Conservation (phyloP, 2,329 filamentous ascomycete genomes). For the Paecilomyces sp. region DNA sequence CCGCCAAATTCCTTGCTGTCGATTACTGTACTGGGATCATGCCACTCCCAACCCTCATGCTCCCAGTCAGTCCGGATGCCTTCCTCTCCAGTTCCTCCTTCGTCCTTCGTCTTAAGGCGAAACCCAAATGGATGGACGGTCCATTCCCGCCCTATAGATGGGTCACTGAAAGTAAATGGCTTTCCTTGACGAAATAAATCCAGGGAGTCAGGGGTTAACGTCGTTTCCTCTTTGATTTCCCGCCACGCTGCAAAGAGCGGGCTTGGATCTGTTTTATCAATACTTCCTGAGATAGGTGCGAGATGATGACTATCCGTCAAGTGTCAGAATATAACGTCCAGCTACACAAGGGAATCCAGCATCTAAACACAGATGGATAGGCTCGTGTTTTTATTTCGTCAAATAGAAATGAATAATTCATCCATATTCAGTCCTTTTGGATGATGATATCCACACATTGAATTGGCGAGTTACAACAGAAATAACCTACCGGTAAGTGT, state of each 20-base stretch:
- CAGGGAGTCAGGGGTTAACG: constrained; percentile 41
- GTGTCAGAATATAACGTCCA: constrained; percentile 1
- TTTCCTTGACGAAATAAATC: constrained; percentile 51
- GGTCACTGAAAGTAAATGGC: constrained; percentile 51
- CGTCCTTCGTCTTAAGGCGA: constrained; percentile 30
- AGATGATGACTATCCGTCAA: constrained; percentile 43
- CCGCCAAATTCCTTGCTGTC: constrained; percentile 42
- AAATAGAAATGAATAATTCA: neutral
- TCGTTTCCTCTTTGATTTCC: constrained; percentile 58
- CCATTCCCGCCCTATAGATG: constrained; percentile 51
- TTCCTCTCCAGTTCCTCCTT: constrained; percentile 29
- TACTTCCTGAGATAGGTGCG: constrained; percentile 56
- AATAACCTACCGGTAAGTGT: constrained; percentile 50
- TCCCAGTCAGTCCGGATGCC: constrained; percentile 56
- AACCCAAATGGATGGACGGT: constrained; percentile 57
- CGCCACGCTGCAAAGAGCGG: constrained; percentile 54
- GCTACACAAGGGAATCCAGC: neutral
- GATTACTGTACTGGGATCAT: constrained; percentile 45
- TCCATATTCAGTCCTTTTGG: neutral
- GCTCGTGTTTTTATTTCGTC: neutral
- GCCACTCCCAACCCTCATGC: constrained; percentile 53
- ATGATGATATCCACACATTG: neutral
- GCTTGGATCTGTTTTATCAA: constrained; percentile 47
- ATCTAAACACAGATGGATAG: neutral
- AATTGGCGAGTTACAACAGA: neutral